Base-by-base conservation (phyloP, 129 eudicot species). In the Ambrosia trifida region DNA sequence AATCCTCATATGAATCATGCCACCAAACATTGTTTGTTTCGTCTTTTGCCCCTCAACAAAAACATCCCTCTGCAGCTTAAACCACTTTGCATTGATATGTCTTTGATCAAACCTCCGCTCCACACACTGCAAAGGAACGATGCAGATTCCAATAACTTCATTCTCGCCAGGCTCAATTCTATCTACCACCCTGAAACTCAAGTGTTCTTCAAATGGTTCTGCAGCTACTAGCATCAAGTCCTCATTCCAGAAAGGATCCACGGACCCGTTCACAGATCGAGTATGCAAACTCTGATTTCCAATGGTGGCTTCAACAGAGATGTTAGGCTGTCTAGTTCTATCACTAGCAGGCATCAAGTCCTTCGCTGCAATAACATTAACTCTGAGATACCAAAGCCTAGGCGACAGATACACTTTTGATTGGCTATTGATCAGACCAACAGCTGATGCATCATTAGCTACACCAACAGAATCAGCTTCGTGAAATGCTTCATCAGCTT, bases 401-500 rank as follows among this genome's bases (percentile, higher is more conserved):
- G 88, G 88, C 0, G 83, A 80, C 5, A 69, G 45, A 65, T 84
- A 80, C 69, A 80, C 81, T 64, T 24, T 24, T 24, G 28, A 24
- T 76, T 84, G 11, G 85, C 77, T 24, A 60, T 70, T 64, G 8
- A 72, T 66, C 2, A 38, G 1, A 5, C 54, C 77, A 11, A 53
- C 68, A 54, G 68, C n/a, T n/a, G n/a, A 72, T 13, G 67, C 82
- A 47, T 83, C 79, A 44, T 1, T 24, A 24, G 63, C 73, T 3
- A 78, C 76, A 11, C 58, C 58, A 79, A 47, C 77, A 12, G 84
- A 32, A 12, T 78, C 72, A 70, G 83, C 81, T 1, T 75, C 79
- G 0, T 76, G 79, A n/a, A 83, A 83, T n/a, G 81, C 87, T 79
- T 79, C 87, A 75, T 82, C 86, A 32, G 83, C 86, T 66, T 78